A percentile compares a stretch with the other conserved stretches of the same genome.
These are phyloP conservation scores for Vanilla planifolia DNA, from an alignment of 106 monocot genomes.

Conservation along the genomic window DNA sequence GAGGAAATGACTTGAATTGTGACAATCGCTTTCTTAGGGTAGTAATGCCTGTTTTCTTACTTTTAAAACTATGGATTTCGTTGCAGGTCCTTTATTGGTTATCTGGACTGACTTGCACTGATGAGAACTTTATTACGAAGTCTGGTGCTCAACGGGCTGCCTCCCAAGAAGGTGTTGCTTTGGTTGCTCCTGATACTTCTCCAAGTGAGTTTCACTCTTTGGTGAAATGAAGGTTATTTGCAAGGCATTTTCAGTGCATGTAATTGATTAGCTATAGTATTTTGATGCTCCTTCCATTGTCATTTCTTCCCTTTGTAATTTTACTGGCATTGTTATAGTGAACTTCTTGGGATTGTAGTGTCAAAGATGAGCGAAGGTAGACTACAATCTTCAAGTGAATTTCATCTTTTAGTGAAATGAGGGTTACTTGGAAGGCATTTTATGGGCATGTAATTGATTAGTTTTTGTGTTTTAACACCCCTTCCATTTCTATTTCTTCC, in stretches of 20 bases:
- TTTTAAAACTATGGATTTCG: too few species aligned
- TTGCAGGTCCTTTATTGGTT: slow-evolving; percentile 88
- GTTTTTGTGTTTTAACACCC: too few species aligned
- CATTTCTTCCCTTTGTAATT: neutral
- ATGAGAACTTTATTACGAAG: slow-evolving; percentile 89
- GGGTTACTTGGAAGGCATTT: too few species aligned
- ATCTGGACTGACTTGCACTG: slow-evolving; percentile 87
- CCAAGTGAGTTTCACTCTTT: slow-evolving; percentile 44
- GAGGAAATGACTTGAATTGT: neutral
- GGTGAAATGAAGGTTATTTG: neutral
- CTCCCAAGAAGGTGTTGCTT: slow-evolving; percentile 52
- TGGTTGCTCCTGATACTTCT: slow-evolving; percentile 93
- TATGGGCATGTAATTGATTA: too few species aligned
- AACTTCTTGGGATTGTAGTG: too few species aligned
- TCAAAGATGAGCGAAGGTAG: too few species aligned
- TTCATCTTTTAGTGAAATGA: too few species aligned
- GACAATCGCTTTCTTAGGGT: too few species aligned
- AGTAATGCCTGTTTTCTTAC: too few species aligned
- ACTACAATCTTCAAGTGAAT: too few species aligned
- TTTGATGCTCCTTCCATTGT: neutral
- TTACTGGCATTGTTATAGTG: too few species aligned
- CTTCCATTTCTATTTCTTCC: too few species aligned
- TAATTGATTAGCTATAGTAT: neutral
- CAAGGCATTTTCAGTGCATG: neutral
- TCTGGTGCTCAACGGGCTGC: slow-evolving; percentile 88